phyloP scores from a whole-genome alignment of 176 grass and related monocot species.

The Zea luxurians region DNA sequence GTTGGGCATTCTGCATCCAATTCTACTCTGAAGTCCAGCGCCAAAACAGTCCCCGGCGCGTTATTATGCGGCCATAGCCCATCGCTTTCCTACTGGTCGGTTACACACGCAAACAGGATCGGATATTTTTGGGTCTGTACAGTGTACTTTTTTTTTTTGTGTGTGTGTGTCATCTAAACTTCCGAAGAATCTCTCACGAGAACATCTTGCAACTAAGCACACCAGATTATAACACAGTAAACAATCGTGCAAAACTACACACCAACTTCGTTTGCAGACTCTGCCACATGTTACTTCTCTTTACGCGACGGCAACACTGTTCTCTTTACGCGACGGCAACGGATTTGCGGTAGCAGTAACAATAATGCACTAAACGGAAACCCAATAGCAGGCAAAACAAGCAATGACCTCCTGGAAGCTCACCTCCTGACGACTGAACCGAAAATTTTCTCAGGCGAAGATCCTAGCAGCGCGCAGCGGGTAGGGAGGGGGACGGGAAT shows the following conservation, averaged over 20 bases:
- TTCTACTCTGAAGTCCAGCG: slow-evolving; percentile 14
- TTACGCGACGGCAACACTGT: slow-evolving; percentile 28
- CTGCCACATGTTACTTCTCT: neutral
- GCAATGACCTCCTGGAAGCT: slow-evolving; percentile 25
- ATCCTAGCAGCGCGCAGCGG: too few species aligned
- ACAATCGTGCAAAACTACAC: neutral
- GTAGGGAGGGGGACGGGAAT: too few species aligned
- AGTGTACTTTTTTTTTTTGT: neutral
- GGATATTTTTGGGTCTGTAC: neutral
- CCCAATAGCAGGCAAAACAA: slow-evolving; percentile 38
- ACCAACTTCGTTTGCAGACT: neutral
- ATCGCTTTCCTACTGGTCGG: neutral
- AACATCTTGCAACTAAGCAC: neutral
- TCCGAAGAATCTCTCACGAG: neutral
- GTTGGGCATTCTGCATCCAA: neutral
- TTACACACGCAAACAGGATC: slow-evolving; percentile 6
- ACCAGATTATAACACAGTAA: neutral
- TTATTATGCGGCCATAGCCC: too few species aligned
- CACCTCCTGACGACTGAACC: slow-evolving; percentile 22
- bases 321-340: too few species aligned
- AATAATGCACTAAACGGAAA: slow-evolving; percentile 33
- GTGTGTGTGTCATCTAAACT: neutral
- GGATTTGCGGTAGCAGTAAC: neutral
- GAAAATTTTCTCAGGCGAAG: neutral
- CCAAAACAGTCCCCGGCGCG: too few species aligned